Evolutionary conservation across 2,329 filamentous ascomycete species (phyloP).

Genomic region (Venturia oleaginea): DNA sequence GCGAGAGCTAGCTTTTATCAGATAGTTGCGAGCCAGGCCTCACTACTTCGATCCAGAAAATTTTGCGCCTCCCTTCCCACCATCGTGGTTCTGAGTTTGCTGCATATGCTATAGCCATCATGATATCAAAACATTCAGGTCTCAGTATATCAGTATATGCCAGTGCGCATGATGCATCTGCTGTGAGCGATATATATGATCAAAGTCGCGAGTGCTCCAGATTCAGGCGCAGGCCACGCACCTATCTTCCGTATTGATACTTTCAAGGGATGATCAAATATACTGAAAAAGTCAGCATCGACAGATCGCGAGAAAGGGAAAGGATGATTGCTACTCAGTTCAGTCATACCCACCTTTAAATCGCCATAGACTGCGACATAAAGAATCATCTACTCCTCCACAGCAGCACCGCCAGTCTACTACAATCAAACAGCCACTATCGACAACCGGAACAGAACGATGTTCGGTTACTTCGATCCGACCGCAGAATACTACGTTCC

Average conservation of each 20-base stretch:
- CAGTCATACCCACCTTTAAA: no score
- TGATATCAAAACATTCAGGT: not conserved
- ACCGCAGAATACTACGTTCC: not conserved
- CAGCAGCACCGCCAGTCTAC: no score
- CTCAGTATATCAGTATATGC: not conserved
- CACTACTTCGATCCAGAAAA: not conserved
- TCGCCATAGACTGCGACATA: no score
- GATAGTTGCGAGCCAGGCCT: not conserved
- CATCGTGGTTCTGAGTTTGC: not conserved
- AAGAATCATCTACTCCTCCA: no score
- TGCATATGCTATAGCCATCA: not conserved
- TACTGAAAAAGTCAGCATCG: no score
- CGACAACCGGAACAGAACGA: not conserved
- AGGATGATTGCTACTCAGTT: no score
- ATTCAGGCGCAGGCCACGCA: not conserved
- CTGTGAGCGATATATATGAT: not conserved
- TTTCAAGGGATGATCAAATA: no score
- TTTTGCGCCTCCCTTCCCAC: not conserved
- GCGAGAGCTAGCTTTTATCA: not conserved
- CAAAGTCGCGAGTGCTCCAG: not conserved
- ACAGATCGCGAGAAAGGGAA: no score
- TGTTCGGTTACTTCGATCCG: not conserved
- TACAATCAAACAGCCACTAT: no score
- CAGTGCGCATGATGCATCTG: not conserved
- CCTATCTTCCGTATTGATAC: no score